Base-by-base conservation (phyloP, 2,329 filamentous ascomycete genomes). In the Trichoderma koningii region DNA sequence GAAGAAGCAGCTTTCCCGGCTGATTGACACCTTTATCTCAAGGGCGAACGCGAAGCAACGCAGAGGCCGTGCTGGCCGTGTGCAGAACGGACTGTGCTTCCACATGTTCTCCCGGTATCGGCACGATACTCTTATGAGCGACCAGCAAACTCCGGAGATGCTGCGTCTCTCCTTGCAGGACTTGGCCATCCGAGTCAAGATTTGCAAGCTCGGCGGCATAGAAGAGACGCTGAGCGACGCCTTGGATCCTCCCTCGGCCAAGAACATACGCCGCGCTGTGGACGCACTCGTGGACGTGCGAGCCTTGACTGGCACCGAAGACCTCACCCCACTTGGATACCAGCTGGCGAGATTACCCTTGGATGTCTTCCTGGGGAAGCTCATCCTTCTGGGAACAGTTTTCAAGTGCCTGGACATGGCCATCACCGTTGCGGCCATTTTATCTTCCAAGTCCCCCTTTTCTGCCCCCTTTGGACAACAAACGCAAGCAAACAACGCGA, bases 141-240 rank as follows among this genome's bases (percentile, higher is more conserved):
- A 96, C 67, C 92, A 97, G 73, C 95, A 98, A 78, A 97, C 92
- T 0, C 96, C 95, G 0, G 95, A 99, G 76, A 96, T 99, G 87
- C 86, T 99, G 47, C 89, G 95, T 0, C 81, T 99, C 4, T 97
- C 95, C 0, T 81, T 99, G 12, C 95, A 99, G 76, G 95, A 99
- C 73, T 82, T 99, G 12, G 93, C 96, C 5, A 93, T 99, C 74
- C 88, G 95, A 9, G 93, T 98, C 69, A 99, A 99, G 78, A 97
- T 97, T 52, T 99, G 94, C 81, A 96, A 96, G 73, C 85, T 99
- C 50, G 95, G 95, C 12, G 89, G 92, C 47, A 96, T 98, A 62
- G 94, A 98, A 74, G 87, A 94, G 70, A 97, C 93, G 0, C 82
- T 99, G 10, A 86, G 90, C 23, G 88, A 93, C 75, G 95, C 95